A percentile compares a stretch with the other conserved stretches of the same genome.
Evolutionary conservation across 2,329 filamentous ascomycete genomes (phyloP).

Genomic region (Fusarium bactridioides): DNA sequence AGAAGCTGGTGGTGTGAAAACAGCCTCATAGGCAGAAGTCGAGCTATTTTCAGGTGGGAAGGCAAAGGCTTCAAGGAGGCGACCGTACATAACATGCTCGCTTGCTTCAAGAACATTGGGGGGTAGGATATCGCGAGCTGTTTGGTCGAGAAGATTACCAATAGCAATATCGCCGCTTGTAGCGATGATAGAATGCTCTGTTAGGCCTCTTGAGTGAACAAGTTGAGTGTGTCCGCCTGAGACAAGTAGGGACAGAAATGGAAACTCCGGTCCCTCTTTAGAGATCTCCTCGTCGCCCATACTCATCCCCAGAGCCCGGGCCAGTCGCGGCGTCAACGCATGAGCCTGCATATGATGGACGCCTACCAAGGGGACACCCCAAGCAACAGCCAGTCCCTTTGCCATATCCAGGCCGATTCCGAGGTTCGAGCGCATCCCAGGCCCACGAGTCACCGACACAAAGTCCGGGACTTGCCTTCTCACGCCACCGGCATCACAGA

Average conservation of each 20-base stretch:
- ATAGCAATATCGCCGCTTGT: slow-evolving; percentile 82
- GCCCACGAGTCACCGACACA: slow-evolving; percentile 87
- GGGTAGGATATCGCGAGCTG: slow-evolving; percentile 79
- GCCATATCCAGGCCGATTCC: slow-evolving; percentile 81
- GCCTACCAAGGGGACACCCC: slow-evolving; percentile 81
- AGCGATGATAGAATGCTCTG: slow-evolving; percentile 76
- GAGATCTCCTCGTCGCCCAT: slow-evolving; percentile 16
- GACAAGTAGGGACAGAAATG: slow-evolving; percentile 87
- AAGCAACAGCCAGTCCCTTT: slow-evolving; percentile 86
- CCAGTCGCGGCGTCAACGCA: slow-evolving; percentile 84
- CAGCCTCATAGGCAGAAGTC: slow-evolving; percentile 44
- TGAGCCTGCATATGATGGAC: slow-evolving; percentile 99
- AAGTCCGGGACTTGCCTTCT: slow-evolving; percentile 72
- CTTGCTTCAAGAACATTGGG: slow-evolving; percentile 59
- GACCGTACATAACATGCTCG: slow-evolving; percentile 79
- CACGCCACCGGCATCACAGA: slow-evolving; percentile 25
- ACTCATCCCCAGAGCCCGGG: slow-evolving; percentile 62
- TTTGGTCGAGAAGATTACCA: slow-evolving; percentile 90
- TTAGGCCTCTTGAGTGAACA: slow-evolving; percentile 74
- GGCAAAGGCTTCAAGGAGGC: slow-evolving; percentile 79
- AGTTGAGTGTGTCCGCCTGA: slow-evolving; percentile 94
- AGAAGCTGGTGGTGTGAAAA: slow-evolving; percentile 65
- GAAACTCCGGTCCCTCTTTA: slow-evolving; percentile 66
- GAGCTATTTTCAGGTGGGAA: slow-evolving; percentile 58
- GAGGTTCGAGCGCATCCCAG: slow-evolving; percentile 85